phyloP scores from a whole-genome alignment of 495 filamentous ascomycete genomes.

The Polyplosphaeria fusca region DNA sequence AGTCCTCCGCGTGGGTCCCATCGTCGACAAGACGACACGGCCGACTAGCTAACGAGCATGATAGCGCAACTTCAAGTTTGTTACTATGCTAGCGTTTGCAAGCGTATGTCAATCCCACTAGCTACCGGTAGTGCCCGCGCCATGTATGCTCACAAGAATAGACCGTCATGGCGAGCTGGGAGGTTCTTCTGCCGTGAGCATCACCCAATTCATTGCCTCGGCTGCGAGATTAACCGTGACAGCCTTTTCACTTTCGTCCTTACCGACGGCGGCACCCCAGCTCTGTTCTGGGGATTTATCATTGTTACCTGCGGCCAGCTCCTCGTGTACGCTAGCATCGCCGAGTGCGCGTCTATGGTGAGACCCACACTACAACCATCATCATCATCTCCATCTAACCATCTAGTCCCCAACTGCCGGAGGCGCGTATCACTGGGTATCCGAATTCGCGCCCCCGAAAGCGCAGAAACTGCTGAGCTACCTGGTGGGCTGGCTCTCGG shows the following conservation, averaged over 20 bases:
- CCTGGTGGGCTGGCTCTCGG: constrained; percentile 51
- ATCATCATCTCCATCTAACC: too few relatives aligned
- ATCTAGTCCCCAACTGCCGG: constrained; percentile 48
- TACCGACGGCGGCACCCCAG: constrained; percentile 55
- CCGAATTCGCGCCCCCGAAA: constrained; percentile 45
- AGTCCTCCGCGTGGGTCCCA: too few relatives aligned
- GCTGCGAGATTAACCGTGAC: too few relatives aligned
- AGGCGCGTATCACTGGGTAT: constrained; percentile 54
- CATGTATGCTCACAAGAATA: too few relatives aligned
- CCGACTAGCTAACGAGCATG: constrained; percentile 42
- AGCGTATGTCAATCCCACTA: too few relatives aligned
- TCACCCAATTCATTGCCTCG: too few relatives aligned
- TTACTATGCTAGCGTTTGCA: constrained; percentile 38
- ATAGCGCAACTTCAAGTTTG: constrained; percentile 35
- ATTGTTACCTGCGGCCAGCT: constrained; percentile 48
- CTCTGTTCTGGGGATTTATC: constrained; percentile 57
- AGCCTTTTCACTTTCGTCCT: constrained; percentile 47
- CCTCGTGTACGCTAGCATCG: constrained; percentile 52
- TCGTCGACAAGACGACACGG: constrained; percentile 38
- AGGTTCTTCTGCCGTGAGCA: constrained; percentile 36
- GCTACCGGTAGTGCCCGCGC: too few relatives aligned
- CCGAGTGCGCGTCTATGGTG: constrained; percentile 58
- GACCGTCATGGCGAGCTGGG: constrained; percentile 39
- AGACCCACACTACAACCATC: too few relatives aligned
- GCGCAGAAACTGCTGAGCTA: constrained; percentile 49